phyloP scores from a whole-genome alignment of 2,329 filamentous ascomycete genomes.

The Alternaria brassicae region DNA sequence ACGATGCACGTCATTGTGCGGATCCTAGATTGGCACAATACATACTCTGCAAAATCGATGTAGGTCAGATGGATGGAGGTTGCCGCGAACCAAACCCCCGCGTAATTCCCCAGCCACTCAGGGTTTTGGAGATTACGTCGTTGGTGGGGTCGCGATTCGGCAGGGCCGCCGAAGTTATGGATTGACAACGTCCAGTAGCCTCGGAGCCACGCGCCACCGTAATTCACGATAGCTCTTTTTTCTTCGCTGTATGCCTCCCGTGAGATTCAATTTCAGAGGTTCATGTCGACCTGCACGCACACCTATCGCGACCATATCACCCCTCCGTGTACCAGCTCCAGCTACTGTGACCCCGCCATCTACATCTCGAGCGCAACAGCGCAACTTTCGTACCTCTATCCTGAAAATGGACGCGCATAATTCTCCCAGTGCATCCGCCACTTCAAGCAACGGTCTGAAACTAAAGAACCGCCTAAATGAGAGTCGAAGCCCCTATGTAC shows the following conservation, averaged over 20 bases:
- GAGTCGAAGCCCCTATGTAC: constrained; percentile 73
- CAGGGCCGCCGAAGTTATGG: constrained; percentile 7
- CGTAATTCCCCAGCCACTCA: constrained; percentile 8
- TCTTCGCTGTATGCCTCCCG: constrained; percentile 35
- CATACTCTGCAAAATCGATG: constrained; percentile 5
- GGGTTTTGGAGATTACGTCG: constrained; percentile 19
- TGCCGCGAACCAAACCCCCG: background rate
- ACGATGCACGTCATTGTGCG: background rate
- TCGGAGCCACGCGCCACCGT: constrained; percentile 8
- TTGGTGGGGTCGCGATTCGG: constrained; percentile 19
- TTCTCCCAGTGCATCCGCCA: constrained; percentile 18
- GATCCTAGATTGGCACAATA: background rate
- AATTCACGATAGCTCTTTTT: background rate
- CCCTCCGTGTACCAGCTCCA: constrained; percentile 2
- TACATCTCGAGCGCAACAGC: constrained; percentile 29
- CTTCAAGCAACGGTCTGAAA: constrained; percentile 38
- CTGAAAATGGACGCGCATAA: constrained; percentile 43
- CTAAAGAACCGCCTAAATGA: constrained; percentile 65
- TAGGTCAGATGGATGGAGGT: constrained; percentile 8
- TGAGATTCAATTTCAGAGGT: constrained; percentile 39
- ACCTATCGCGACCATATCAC: constrained; percentile 11
- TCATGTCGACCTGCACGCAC: constrained; percentile 31
- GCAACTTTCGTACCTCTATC: constrained; percentile 34
- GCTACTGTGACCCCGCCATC: constrained; percentile 16
- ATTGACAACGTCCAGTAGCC: constrained; percentile 15